phyloP scores from a whole-genome alignment of 768 basidiomycete species.

The Daedaleopsis sinensis region DNA sequence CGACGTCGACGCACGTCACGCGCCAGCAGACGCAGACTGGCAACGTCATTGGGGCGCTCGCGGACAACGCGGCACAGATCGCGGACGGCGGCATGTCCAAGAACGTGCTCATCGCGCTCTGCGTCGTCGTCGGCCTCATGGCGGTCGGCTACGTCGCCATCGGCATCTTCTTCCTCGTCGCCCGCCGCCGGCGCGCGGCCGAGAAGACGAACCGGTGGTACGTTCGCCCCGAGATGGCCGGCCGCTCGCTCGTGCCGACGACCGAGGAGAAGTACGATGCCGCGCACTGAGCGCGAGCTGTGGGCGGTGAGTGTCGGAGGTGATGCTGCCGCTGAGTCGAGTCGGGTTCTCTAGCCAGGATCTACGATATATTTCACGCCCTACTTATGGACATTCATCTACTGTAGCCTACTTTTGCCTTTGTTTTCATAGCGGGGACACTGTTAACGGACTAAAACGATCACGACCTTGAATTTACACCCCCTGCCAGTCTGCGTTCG shows the following conservation, averaged over 20 bases:
- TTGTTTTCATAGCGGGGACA: background rate
- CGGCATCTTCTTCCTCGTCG: conserved; percentile 21
- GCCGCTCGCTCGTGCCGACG: conserved; percentile 23
- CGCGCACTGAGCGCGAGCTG: background rate
- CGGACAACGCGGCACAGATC: conserved; percentile 12
- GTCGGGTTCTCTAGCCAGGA: background rate
- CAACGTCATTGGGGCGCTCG: conserved; percentile 21
- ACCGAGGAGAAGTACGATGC: conserved; percentile 20
- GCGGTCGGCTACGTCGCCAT: conserved; percentile 26
- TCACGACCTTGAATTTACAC: background rate
- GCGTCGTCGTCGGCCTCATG: conserved; percentile 24
- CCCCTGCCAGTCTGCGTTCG: no score
- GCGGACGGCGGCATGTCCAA: conserved; percentile 11
- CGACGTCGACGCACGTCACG: conserved; percentile 19
- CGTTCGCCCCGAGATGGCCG: conserved; percentile 24
- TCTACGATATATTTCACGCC: background rate
- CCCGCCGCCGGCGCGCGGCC: conserved; percentile 8
- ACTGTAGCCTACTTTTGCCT: background rate
- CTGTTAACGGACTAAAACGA: background rate
- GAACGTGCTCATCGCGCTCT: conserved; percentile 21
- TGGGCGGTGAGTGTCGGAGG: no score
- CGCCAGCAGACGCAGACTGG: conserved; percentile 16
- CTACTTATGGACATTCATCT: background rate
- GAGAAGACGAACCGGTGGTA: conserved; percentile 20
- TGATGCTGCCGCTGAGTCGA: no score